Percentiles rank a stretch among this genome's conserved stretches.
phyloP scores from a whole-genome alignment of 768 basidiomycete species.

The Psilocybe tampanensis region DNA sequence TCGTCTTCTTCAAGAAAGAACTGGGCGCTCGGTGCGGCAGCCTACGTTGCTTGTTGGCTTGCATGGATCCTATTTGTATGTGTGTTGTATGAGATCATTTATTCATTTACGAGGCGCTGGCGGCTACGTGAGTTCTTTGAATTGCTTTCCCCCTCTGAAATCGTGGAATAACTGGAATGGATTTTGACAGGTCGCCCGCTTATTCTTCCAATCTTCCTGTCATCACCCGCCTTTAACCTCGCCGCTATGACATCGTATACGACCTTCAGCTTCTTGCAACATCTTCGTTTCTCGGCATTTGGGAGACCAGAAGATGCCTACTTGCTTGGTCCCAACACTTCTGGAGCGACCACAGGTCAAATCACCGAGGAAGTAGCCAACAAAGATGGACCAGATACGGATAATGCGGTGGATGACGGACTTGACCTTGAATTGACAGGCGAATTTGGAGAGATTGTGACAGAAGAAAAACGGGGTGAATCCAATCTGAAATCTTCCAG shows the following conservation, averaged over 20 bases:
- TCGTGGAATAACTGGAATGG: neutral
- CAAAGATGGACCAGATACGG: neutral
- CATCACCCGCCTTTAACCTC: constrained; percentile 74
- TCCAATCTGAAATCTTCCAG: neutral
- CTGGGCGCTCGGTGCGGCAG: constrained; percentile 83
- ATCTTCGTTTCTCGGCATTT: constrained; percentile 76
- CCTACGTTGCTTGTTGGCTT: constrained; percentile 82
- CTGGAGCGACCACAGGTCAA: neutral
- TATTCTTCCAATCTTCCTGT: constrained; percentile 83
- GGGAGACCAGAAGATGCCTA: constrained; percentile 16
- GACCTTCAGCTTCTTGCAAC: constrained; percentile 82
- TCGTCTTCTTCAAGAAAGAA: constrained; percentile 70
- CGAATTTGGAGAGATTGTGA: neutral
- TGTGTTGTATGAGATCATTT: constrained; percentile 76
- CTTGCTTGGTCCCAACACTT: neutral
- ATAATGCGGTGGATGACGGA: neutral
- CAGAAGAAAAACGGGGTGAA: neutral
- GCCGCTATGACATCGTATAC: constrained; percentile 79
- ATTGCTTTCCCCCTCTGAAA: neutral
- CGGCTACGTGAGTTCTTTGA: constrained; percentile 65
- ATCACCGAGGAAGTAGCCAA: neutral
- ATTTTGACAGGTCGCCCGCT: constrained; percentile 72
- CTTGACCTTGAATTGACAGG: neutral
- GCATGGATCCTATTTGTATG: constrained; percentile 75
- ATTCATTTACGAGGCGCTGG: constrained; percentile 77